phyloP scores from a whole-genome alignment of 2,329 filamentous ascomycete species.

The Stenocarpella maydis region DNA sequence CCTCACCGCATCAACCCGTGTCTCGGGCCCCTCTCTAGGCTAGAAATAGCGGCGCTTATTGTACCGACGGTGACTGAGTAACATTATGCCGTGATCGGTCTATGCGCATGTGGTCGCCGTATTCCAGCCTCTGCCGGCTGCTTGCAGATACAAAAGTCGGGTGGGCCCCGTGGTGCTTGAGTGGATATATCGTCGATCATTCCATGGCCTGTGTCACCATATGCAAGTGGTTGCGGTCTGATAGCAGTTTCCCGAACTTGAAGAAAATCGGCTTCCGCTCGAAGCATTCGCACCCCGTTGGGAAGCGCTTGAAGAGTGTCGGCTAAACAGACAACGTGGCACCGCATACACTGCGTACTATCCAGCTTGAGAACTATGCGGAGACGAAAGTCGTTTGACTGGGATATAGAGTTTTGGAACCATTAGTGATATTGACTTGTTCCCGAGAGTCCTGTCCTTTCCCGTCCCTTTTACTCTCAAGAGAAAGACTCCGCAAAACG shows the following conservation, averaged over 20 bases:
- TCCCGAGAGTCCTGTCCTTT: not conserved
- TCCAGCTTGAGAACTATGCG: not conserved
- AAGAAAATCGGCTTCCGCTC: too few species aligned
- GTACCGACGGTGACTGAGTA: not conserved
- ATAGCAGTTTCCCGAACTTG: not conserved
- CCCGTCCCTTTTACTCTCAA: not conserved
- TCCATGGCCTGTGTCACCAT: not conserved
- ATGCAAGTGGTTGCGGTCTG: too few species aligned
- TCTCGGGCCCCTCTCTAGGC: not conserved
- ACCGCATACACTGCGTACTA: not conserved
- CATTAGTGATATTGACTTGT: not conserved
- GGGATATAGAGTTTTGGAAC: not conserved
- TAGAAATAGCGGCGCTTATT: not conserved
- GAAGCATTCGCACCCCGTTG: not conserved
- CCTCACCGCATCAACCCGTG: slow-evolving; percentile 17
- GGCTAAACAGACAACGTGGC: not conserved
- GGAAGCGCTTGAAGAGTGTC: not conserved
- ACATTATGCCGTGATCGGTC: not conserved
- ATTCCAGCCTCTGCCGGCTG: not conserved
- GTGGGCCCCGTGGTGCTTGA: not conserved
- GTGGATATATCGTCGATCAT: too few species aligned
- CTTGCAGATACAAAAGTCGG: not conserved
- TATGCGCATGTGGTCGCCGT: not conserved
- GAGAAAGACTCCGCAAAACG: not conserved
- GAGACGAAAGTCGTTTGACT: too few species aligned